Evolutionary conservation across 2,329 filamentous ascomycete genomes (phyloP).

Genomic region (Sclerotinia spermophila): DNA sequence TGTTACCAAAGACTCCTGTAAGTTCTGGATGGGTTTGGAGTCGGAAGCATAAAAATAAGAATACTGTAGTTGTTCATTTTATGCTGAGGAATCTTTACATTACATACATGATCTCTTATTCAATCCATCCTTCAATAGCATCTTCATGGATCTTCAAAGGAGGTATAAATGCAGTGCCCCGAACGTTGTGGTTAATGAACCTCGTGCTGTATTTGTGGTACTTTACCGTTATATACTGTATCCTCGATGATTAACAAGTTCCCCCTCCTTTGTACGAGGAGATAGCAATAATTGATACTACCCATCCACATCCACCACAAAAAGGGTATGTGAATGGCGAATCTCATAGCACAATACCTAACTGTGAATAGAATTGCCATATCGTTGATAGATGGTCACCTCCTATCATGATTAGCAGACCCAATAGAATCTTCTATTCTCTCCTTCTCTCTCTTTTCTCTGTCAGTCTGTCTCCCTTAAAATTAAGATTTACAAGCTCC

Average conservation of each 20-base stretch:
- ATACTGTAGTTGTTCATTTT: not conserved
- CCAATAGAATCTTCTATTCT: not conserved
- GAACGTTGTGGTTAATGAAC: not conserved
- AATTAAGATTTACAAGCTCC: not conserved
- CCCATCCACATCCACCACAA: not conserved
- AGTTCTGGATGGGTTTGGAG: not conserved
- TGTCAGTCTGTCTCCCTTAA: not conserved
- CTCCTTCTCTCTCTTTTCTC: not conserved
- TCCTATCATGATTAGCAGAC: not conserved
- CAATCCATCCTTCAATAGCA: not conserved
- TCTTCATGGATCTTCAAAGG: not conserved
- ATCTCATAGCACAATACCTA: not conserved
- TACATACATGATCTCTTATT: not conserved
- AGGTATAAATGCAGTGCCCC: slow-evolving; percentile 1
- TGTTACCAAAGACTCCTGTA: not conserved
- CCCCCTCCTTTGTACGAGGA: not conserved
- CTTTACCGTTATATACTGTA: not conserved
- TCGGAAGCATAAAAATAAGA: not conserved
- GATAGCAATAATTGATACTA: not conserved
- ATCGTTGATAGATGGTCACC: not conserved
- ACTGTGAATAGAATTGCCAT: not conserved
- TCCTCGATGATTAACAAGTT: not conserved
- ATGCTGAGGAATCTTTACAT: not conserved
- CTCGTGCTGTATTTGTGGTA: slow-evolving; percentile 5
- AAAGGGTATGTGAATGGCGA: not conserved